Base-by-base conservation (phyloP, 352 stramenopile genomes). In the Pythium sukuiense region DNA sequence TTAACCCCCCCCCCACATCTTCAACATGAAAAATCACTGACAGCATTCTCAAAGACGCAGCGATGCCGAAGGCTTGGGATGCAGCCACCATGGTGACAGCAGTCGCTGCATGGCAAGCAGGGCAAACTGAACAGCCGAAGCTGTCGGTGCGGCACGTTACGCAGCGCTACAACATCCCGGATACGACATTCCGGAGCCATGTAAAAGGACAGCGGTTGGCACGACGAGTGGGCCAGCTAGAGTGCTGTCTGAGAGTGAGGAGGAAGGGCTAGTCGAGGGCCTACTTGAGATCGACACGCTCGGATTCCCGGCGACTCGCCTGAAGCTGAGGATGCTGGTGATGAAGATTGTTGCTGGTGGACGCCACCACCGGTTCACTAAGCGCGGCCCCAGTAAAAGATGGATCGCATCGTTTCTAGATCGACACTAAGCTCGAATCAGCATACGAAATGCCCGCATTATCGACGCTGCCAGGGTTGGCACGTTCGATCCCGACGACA, bases 1-100 rank as follows among this genome's bases (percentile, higher is more conserved):
- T 37, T 37, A 37, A 37, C 6, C 6, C 11, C 11, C 6, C 11
- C 32, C 32, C 32, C 6, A 37, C 32, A 37, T 37, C 32, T 37
- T 37, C 32, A 37, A 57, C 30, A 13, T 54, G 61, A 54, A 57
- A 67, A 9, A 61, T 54, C 13, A 67, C 32, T 26, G 48, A 57
- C 6, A 67, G 30, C 29, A 57, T 61, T 37, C 32, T 37, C 32
- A 37, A 37, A 37, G 32, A 37, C 32, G 32, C 32, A 37, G 32
- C 32, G 32, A 37, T 37, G 32, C 32, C 32, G 32, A 37, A 37
- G 32, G 32, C 32, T 37, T 37, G 32, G 32, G 32, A 37, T 37
- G 32, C 32, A 37, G 32, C 32, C 32, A 37, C 32, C 32, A 54
- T 54, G 46, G 46, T 13, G 20, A 30, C 46, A 32, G 46, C 20